phyloP scores from a whole-genome alignment of 2,329 filamentous ascomycete species.

The Hypoxylon sp. region DNA sequence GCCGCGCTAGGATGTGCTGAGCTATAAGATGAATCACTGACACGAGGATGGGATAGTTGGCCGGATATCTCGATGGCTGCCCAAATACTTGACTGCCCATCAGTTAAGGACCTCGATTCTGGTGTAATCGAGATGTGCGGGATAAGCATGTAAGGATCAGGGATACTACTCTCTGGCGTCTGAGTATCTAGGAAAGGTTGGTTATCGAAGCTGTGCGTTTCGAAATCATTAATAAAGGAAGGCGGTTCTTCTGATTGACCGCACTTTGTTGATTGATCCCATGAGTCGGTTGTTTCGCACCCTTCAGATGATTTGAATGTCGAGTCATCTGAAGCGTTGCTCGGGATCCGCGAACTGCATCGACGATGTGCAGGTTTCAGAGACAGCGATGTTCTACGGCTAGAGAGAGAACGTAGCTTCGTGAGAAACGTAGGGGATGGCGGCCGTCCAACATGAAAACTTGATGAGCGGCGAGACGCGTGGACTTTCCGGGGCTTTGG shows the following conservation, averaged over 20 bases:
- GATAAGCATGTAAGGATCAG: slow-evolving; percentile 56
- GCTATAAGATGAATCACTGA: slow-evolving; percentile 16
- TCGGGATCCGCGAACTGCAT: slow-evolving; percentile 33
- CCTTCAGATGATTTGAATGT: slow-evolving; percentile 35
- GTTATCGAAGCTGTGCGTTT: slow-evolving; percentile 30
- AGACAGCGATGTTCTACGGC: slow-evolving; percentile 42
- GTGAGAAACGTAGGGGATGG: slow-evolving; percentile 43
- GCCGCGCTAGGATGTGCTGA: slow-evolving; percentile 6
- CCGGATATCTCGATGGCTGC: slow-evolving; percentile 65
- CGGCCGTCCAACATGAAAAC: slow-evolving; percentile 36
- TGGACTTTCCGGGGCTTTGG: slow-evolving; percentile 32
- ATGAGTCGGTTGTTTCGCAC: slow-evolving; percentile 20
- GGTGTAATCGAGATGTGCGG: slow-evolving; percentile 63
- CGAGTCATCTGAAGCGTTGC: slow-evolving; percentile 43
- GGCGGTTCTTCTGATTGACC: slow-evolving; percentile 34
- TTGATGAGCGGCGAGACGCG: slow-evolving; percentile 41
- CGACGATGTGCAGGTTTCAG: slow-evolving; percentile 46
- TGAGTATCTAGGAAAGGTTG: slow-evolving; percentile 51
- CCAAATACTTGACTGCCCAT: slow-evolving; percentile 60
- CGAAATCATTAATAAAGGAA: slow-evolving; percentile 28
- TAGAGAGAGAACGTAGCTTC: slow-evolving; percentile 49
- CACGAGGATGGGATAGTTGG: slow-evolving; percentile 54
- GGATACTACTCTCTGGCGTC: slow-evolving; percentile 44
- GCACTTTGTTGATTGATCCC: slow-evolving; percentile 39
- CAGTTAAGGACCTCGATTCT: slow-evolving; percentile 57